Conservation (phyloP, 1,139 yeast genomes). For the Lodderomyces jiufengensis region DNA sequence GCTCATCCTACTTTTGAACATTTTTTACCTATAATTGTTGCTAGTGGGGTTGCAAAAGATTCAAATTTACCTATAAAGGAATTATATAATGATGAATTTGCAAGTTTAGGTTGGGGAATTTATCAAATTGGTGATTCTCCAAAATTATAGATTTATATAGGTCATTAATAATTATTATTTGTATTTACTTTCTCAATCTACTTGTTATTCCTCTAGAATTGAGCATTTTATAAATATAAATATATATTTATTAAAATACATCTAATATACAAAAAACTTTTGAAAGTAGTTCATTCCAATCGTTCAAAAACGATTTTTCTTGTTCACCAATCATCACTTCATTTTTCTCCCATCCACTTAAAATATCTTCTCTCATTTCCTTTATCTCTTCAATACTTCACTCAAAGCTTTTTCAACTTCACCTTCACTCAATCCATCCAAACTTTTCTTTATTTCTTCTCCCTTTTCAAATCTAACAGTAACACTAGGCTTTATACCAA, state of each 20-base stretch:
- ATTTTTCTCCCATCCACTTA: neutral
- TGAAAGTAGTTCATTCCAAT: too few relatives aligned
- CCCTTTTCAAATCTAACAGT: slow-evolving; percentile 65
- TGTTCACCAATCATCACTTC: too few relatives aligned
- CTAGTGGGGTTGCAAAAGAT: slow-evolving; percentile 52
- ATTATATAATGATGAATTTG: slow-evolving; percentile 40
- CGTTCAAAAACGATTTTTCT: too few relatives aligned
- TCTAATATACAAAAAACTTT: too few relatives aligned
- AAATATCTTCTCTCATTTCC: neutral
- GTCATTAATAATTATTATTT: too few relatives aligned
- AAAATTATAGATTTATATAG: slow-evolving; percentile 2
- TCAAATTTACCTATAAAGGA: slow-evolving; percentile 34
- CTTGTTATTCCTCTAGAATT: too few relatives aligned
- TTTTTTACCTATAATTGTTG: slow-evolving; percentile 65
- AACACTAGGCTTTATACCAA: slow-evolving; percentile 67
- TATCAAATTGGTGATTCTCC: slow-evolving; percentile 41
- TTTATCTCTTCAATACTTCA: slow-evolving; percentile 31
- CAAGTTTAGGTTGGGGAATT: slow-evolving; percentile 66
- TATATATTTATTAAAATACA: too few relatives aligned
- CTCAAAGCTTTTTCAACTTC: slow-evolving; percentile 37
- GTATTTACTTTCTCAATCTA: neutral
- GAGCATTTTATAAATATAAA: too few relatives aligned
- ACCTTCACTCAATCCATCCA: slow-evolving; percentile 45
- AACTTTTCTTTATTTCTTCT: slow-evolving; percentile 37
- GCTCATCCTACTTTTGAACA: slow-evolving; percentile 81